Conservation (phyloP, 169 alveolate genomes). For the Perkinsus marinus region DNA sequence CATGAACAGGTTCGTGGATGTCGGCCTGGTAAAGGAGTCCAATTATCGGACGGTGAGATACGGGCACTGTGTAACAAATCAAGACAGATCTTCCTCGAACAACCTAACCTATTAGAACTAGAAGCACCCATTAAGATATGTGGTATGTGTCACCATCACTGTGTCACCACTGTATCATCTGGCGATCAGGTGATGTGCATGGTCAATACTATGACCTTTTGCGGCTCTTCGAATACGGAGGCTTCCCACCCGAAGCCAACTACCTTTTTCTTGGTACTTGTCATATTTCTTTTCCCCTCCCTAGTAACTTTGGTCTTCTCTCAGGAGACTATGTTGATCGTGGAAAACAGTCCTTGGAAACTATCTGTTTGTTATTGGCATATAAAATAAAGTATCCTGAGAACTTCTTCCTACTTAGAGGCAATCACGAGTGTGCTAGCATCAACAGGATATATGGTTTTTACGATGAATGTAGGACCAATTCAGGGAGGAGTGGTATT, state of each 20-base stretch:
- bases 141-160: conserved; percentile 41
- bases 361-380: conserved; percentile 91
- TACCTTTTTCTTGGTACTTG: conserved; percentile 87
- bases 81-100: conserved; percentile 85
- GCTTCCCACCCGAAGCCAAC: conserved; percentile 97
- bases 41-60: conserved; percentile 83
- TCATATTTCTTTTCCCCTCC: no score
- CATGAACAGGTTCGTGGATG: conserved; percentile 62
- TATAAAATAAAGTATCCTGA: conserved; percentile 96
- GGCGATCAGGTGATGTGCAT: conserved; percentile 85
- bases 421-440: conserved; percentile 98
- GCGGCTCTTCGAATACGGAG: conserved; percentile 97
- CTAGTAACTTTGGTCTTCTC: background rate
- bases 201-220: conserved; percentile 96
- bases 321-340: conserved; percentile 98
- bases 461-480: conserved; percentile 92
- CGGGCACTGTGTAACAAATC: conserved; percentile 81
- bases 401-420: conserved; percentile 93
- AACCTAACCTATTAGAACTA: conserved; percentile 86
- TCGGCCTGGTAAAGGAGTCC: conserved; percentile 85
- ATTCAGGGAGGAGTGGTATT: background rate
- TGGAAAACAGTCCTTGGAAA: conserved; percentile 94
- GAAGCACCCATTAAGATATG: conserved; percentile 95
- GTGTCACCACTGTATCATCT: no score
- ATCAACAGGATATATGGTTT: conserved; percentile 98